Evolutionary conservation across 108 stramenopile genomes (phyloP), one percentile per base, ranked within the genome.

Genomic region (Conticribra weissflogii): DNA sequence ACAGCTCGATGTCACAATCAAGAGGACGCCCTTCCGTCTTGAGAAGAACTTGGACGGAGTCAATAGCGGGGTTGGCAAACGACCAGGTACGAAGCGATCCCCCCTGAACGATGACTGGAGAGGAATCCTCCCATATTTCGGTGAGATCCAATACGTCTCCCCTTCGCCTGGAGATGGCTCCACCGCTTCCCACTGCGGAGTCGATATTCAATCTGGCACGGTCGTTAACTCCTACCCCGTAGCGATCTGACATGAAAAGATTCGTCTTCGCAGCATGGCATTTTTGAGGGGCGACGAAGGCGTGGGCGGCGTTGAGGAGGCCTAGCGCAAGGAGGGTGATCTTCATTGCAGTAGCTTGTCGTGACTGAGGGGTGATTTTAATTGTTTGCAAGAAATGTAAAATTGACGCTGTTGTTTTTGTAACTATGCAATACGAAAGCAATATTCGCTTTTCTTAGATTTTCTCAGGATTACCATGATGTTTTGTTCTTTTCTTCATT

Each of bases 1-100:
- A 90, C 17, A 93, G 60, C 52, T 90, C 87, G 27, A 93, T 65
- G 53, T 93, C 74, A 58, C 87, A 87, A 59, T 86, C 74, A 22
- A 93, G 71, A 16, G 92, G 92, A 77, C 88, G 88, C 50, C 91
- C 91, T 63, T 88, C 88, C 16, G 88, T 89, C 73, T 84, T 85
- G 72, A 92, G 68, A 50, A 84, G 58, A 21, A 92, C 85, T 55
- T 89, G 87, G 2, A 86, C 81, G 21, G 86, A 63, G 27, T 88
- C 85, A 21, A 86, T 76, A 33, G 63, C 53, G 61, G 87, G 79
- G 56, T 69, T 79, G 24, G 78, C 72, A 49, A 88, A 81, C n/a
- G 83, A 83, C 86, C 90, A 92, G 3, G 91, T 92, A 53, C 75
- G 71, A 28, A 93, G 87, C 21, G 91, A 88, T 48, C 87, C 84